Percentiles rank a stretch among this genome's conserved stretches.
Conservation (phyloP, 768 basidiomycete species). For the Coprinopsis sp. region DNA sequence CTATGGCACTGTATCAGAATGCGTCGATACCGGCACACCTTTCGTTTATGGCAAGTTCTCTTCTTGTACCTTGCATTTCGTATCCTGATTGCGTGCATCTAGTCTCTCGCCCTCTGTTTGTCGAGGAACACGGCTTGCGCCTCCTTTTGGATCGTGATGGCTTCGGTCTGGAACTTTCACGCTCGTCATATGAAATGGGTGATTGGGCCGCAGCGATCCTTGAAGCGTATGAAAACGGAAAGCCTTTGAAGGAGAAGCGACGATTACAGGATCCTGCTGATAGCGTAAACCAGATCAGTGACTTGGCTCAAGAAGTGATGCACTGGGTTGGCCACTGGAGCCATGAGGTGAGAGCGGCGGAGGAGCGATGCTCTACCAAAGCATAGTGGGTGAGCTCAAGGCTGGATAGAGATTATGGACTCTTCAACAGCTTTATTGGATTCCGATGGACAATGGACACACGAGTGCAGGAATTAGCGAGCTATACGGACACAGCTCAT, state of each 20-base stretch:
- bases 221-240: constrained; percentile 53
- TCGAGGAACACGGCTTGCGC: constrained; percentile 75
- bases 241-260: constrained; percentile 42
- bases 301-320: constrained; percentile 45
- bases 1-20: constrained; percentile 79
- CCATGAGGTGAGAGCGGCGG: not conserved
- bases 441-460: no score
- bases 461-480: no score
- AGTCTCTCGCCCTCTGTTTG: constrained; percentile 77
- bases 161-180: constrained; percentile 63
- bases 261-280: constrained; percentile 33
- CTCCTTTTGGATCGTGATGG: constrained; percentile 60
- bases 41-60: constrained; percentile 63
- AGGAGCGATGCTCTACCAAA: not conserved
- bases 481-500: no score
- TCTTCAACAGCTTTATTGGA: no score
- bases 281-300: constrained; percentile 37
- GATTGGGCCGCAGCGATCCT: constrained; percentile 61
- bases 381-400: no score
- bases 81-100: constrained; percentile 4
- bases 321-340: constrained; percentile 40
- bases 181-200: constrained; percentile 64
- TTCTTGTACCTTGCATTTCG: constrained; percentile 2
- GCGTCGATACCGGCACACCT: constrained; percentile 69
- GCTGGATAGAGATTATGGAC: no score